phyloP scores from a whole-genome alignment of 2,329 filamentous ascomycete genomes.

The Pseudogymnoascus sp. region DNA sequence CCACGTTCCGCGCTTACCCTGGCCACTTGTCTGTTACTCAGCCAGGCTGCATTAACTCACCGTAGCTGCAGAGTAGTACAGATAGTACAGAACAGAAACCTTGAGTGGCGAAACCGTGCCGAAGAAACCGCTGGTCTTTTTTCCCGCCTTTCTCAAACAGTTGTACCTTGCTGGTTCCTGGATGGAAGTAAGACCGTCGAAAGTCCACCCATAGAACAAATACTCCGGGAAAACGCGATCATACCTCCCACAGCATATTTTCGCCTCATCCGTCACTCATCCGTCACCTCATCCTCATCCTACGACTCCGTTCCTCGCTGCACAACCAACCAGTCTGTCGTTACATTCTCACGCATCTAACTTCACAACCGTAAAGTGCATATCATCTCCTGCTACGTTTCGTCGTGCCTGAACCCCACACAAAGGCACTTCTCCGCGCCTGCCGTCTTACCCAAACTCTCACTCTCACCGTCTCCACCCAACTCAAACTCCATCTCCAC shows the following conservation, averaged over 20 bases:
- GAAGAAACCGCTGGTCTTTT: not conserved
- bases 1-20: conserved; percentile 4
- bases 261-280: conserved; percentile 1
- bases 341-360: conserved; percentile 12
- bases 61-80: conserved; percentile 4
- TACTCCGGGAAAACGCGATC: not conserved
- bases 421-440: not conserved
- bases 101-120: not conserved
- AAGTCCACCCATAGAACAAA: not conserved
- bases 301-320: not conserved
- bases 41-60: not conserved
- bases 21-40: not conserved
- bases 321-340: conserved; percentile 12
- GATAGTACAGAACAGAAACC: not conserved
- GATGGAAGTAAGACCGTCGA: not conserved
- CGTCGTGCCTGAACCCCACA: conserved; percentile 2
- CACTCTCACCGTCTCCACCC: conserved; percentile 3
- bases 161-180: not conserved
- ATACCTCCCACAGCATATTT: not conserved
- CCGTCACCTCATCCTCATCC: not conserved
- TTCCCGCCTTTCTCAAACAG: not conserved
- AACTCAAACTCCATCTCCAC: not conserved
- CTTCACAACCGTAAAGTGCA: not conserved
- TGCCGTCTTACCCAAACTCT: not conserved
- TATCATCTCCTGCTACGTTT: conserved; percentile 3